phyloP scores from a whole-genome alignment of 345 rosid species.

The Physaria fendleri region DNA sequence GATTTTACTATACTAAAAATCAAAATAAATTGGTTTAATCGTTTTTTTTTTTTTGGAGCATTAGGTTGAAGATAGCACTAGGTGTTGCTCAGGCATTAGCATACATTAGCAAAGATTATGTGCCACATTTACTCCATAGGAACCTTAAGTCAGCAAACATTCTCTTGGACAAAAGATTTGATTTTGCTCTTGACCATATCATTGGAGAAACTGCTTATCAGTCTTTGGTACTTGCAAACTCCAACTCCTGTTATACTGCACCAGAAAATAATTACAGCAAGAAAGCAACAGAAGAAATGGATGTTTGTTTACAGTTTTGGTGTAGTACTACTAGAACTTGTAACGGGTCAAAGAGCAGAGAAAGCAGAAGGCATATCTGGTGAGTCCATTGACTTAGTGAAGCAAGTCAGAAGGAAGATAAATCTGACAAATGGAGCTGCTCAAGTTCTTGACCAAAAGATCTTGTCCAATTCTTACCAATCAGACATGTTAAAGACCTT shows the following conservation, averaged over 20 bases:
- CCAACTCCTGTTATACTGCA: slow-evolving; percentile 75
- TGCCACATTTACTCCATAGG: slow-evolving; percentile 71
- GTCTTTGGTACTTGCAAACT: slow-evolving; percentile 49
- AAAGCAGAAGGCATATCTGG: slow-evolving; percentile 47
- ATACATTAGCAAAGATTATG: slow-evolving; percentile 74
- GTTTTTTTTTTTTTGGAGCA: too few species aligned
- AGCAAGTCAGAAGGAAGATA: slow-evolving; percentile 84
- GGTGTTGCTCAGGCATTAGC: slow-evolving; percentile 82
- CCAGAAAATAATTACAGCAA: slow-evolving; percentile 76
- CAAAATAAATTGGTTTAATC: too few species aligned
- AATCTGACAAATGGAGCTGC: slow-evolving; percentile 65
- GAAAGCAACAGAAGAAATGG: slow-evolving; percentile 79
- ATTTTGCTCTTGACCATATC: slow-evolving; percentile 67
- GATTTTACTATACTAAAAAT: too few species aligned
- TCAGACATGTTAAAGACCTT: slow-evolving; percentile 65
- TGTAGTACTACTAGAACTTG: slow-evolving; percentile 72
- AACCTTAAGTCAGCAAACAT: slow-evolving; percentile 68
- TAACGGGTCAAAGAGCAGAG: slow-evolving; percentile 75
- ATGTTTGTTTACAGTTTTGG: slow-evolving; percentile 91
- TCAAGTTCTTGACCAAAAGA: slow-evolving; percentile 65
- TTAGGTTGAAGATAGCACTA: slow-evolving; percentile 66
- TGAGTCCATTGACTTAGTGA: slow-evolving; percentile 64
- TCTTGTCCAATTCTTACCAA: slow-evolving; percentile 36
- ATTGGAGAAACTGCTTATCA: slow-evolving; percentile 77
- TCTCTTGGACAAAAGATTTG: slow-evolving; percentile 66